phyloP scores from a whole-genome alignment of 2,329 filamentous ascomycete genomes.

The Tympanopsis confertula region DNA sequence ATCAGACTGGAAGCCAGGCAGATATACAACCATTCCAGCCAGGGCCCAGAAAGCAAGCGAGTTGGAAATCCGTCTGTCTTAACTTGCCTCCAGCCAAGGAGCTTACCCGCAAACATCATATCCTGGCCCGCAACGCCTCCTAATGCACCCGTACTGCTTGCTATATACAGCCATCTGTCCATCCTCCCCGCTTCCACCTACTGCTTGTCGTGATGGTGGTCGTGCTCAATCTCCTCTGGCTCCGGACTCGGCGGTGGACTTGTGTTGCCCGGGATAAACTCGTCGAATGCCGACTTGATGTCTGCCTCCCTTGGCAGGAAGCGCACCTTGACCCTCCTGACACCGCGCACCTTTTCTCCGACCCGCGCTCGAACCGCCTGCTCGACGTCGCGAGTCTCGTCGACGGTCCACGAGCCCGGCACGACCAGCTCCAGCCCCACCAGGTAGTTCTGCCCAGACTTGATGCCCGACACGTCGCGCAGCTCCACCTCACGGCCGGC shows the following conservation, averaged over 20 bases:
- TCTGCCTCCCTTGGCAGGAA: conserved; percentile 62
- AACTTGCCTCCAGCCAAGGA: too few species aligned
- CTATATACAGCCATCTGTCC: too few species aligned
- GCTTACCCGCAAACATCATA: too few species aligned
- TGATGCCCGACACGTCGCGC: conserved; percentile 74
- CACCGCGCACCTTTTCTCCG: conserved; percentile 68
- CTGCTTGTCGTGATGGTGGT: conserved; percentile 32
- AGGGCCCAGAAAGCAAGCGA: too few species aligned
- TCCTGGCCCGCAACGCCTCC: too few species aligned
- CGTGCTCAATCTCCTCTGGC: conserved; percentile 33
- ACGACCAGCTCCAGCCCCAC: conserved; percentile 81
- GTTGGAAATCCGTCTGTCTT: too few species aligned
- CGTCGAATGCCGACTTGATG: conserved; percentile 55
- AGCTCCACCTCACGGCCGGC: conserved; percentile 54
- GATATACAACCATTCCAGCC: too few species aligned
- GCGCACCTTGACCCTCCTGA: conserved; percentile 70
- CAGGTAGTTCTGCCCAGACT: conserved; percentile 92
- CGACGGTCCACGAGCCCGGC: conserved; percentile 65
- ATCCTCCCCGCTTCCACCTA: too few species aligned
- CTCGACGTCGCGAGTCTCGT: conserved; percentile 60
- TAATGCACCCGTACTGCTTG: too few species aligned
- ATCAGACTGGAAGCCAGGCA: too few species aligned
- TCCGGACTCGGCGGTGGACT: conserved; percentile 45
- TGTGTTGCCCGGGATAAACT: conserved; percentile 62
- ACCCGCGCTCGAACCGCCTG: conserved; percentile 60